Conservation (phyloP, 2,329 filamentous ascomycete species). For the Sporothrix phasma region DNA sequence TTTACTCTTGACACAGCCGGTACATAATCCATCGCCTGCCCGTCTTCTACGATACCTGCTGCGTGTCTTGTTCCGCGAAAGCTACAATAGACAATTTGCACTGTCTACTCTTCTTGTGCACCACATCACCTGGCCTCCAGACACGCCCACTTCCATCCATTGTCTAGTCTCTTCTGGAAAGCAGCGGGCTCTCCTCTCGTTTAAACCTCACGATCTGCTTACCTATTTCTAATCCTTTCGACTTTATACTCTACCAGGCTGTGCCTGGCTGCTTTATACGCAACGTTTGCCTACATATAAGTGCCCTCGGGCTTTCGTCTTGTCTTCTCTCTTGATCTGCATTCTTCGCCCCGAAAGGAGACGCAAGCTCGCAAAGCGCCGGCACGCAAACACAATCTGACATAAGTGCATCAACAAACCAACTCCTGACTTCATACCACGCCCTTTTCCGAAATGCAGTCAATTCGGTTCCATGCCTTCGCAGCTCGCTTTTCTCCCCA, state of each 20-base stretch:
- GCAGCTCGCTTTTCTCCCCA: slow-evolving; percentile 41
- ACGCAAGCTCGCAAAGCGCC: too few species aligned
- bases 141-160: neutral
- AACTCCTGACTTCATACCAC: neutral
- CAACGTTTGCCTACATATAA: neutral
- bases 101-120: neutral
- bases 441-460: slow-evolving; percentile 34
- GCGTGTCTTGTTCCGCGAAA: neutral
- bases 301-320: neutral
- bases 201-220: neutral
- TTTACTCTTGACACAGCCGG: neutral
- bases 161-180: slow-evolving; percentile 8
- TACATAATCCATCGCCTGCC: slow-evolving; percentile 4
- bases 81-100: neutral
- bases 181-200: slow-evolving; percentile 12
- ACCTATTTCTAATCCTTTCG: neutral
- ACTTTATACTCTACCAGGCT: neutral
- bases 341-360: neutral
- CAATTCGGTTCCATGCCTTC: slow-evolving; percentile 40
- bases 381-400: neutral
- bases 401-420: neutral
- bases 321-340: neutral
- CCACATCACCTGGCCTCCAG: neutral
- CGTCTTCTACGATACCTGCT: neutral
- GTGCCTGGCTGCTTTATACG: neutral